A percentile compares a stretch with the other conserved stretches of the same genome.
Conservation (phyloP, 2,329 filamentous ascomycete species). For the Fusarium continuum region DNA sequence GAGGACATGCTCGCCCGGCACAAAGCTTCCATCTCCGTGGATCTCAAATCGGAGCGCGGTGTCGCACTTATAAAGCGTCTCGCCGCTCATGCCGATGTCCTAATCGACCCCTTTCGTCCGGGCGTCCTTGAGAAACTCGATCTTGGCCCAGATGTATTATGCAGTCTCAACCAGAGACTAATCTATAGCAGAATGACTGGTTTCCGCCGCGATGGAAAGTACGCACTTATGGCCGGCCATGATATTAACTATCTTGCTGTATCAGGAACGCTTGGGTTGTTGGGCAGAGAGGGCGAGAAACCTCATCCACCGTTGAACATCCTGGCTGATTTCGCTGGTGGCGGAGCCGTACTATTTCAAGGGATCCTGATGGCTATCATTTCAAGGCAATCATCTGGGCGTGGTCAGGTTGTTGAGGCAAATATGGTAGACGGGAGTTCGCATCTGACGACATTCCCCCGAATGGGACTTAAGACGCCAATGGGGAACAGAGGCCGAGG, state of each 20-base stretch:
- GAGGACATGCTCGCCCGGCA: conserved; percentile 79
- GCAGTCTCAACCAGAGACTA: conserved; percentile 74
- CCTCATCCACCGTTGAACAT: conserved; percentile 86
- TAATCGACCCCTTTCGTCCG: conserved; percentile 94
- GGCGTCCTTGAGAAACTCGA: conserved; percentile 88
- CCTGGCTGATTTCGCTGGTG: conserved; percentile 90
- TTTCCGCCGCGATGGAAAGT: conserved; percentile 87
- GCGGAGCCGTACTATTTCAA: conserved; percentile 82
- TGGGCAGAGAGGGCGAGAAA: conserved; percentile 74
- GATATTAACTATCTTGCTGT: conserved; percentile 98
- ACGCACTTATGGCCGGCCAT: conserved; percentile 88
- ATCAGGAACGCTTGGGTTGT: conserved; percentile 78
- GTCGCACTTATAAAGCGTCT: conserved; percentile 73
- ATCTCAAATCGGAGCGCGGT: conserved; percentile 76
- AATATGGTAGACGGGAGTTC: conserved; percentile 95
- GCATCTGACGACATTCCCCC: conserved; percentile 81
- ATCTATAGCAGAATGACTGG: conserved; percentile 90
- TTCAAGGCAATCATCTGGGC: conserved; percentile 68
- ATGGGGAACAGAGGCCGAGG: conserved; percentile 73
- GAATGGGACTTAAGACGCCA: conserved; percentile 70
- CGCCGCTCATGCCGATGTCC: conserved; percentile 76
- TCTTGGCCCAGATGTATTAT: conserved; percentile 75
- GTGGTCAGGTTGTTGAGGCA: conserved; percentile 89
- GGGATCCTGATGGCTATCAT: conserved; percentile 85
- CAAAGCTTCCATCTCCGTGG: conserved; percentile 82